Base-by-base conservation (phyloP, 805 yeast genomes). In the Kregervanrija pseudodelftensis region DNA sequence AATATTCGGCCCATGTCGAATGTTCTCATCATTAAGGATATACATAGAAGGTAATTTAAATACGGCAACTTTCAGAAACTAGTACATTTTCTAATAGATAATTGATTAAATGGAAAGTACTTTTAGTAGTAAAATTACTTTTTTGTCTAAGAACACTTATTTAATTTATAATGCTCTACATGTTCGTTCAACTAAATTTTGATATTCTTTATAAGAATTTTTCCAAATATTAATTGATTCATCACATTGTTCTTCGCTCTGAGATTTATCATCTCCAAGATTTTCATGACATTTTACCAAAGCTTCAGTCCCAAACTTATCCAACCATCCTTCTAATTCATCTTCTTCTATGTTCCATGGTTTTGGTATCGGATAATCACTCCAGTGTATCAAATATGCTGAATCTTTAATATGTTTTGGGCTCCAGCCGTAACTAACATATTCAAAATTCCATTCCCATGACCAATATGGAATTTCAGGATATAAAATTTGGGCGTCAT, bases 291-390 rank as follows among this genome's bases (percentile, higher is more conserved):
- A 52, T 12, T 40, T 50, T 31, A 41, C 46, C 36, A 52, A 44
- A 38, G 41, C 35, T 11, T 41, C 40, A 5, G 45, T 16, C 33
- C 40, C 36, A 17, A 40, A 49, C 13, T 17, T 30, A 17, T 39
- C 28, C 34, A 45, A 40, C 43, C 46, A 39, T 13, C 17, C 36
- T 3, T 28, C 30, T 15, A 39, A 12, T 12, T 31, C 37, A 11
- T 56, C 42, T 39, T 43, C 44, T 34, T 57, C 59, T 3, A 49
- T 35, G 36, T 55, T 56, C 88, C 88, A 81, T 4, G 87, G 88
- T 54, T 82, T 81, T 0, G 80, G 77, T 7, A 80, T 59, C 5
- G 88, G 88, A 33, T 72, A 70, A 55, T 82, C 89, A 3, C 83
- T 76, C 58, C 76, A 82, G 57, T 82, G 89, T 30, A 80, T 57